phyloP scores from a whole-genome alignment of 805 yeast species.

The Saturnispora quitensis region DNA sequence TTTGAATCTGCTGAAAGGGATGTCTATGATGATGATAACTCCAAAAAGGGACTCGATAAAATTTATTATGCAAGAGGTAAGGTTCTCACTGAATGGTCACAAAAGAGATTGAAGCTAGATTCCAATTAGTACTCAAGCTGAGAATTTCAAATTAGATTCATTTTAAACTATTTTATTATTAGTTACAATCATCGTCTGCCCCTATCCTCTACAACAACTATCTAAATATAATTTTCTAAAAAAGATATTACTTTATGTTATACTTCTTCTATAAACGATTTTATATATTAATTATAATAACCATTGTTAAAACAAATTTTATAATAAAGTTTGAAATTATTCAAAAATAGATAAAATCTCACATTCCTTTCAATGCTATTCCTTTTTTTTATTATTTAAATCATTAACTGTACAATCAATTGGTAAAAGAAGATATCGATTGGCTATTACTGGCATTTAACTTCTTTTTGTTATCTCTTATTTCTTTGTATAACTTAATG shows the following conservation, averaged over 20 bases:
- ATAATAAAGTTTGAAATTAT: too few relatives aligned
- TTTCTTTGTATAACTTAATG: background rate
- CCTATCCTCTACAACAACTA: background rate
- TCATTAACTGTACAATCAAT: background rate
- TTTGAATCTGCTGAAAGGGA: constrained; percentile 16
- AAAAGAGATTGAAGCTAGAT: constrained; percentile 13
- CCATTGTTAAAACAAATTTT: background rate
- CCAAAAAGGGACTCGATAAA: constrained; percentile 19
- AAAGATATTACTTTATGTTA: background rate
- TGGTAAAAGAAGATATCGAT: background rate
- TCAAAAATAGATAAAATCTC: background rate
- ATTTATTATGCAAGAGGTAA: constrained; percentile 23
- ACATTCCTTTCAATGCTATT: too few relatives aligned
- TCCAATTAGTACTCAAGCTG: constrained; percentile 7
- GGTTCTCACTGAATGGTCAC: constrained; percentile 18
- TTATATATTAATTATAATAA: background rate
- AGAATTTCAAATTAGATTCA: too few relatives aligned
- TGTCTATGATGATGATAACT: constrained; percentile 22
- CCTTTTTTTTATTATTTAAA: background rate
- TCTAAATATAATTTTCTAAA: background rate
- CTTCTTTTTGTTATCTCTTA: background rate
- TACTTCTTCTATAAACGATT: background rate
- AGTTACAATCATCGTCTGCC: too few relatives aligned
- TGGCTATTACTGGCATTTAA: background rate
- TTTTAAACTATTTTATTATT: too few relatives aligned